Conservation (phyloP, 345 rosid species). For the Odontarrhena argentea region DNA sequence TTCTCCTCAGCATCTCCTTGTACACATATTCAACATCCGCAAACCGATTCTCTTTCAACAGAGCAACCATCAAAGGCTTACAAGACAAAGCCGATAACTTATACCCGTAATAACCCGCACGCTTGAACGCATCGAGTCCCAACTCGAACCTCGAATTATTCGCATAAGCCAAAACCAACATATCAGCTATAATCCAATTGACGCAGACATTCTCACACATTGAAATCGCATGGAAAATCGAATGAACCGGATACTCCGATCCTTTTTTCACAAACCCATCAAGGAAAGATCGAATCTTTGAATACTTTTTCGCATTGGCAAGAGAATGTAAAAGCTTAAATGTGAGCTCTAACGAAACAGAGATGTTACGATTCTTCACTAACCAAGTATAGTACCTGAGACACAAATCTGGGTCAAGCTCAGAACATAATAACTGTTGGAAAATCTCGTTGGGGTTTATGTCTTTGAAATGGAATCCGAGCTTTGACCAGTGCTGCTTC, state of each 20-base stretch:
- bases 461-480: slow-evolving; percentile 44
- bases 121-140: slow-evolving; percentile 73
- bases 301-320: slow-evolving; percentile 49
- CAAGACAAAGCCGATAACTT: slow-evolving; percentile 68
- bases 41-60: slow-evolving; percentile 53
- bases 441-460: slow-evolving; percentile 45
- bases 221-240: slow-evolving; percentile 63
- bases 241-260: slow-evolving; percentile 46
- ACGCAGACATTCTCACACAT: slow-evolving; percentile 53
- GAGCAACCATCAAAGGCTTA: slow-evolving; percentile 70
- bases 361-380: slow-evolving; percentile 42
- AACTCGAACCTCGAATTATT: slow-evolving; percentile 47
- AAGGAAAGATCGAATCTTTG: slow-evolving; percentile 69
- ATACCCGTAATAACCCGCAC: slow-evolving; percentile 72
- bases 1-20: slow-evolving; percentile 69
- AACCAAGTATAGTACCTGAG: slow-evolving; percentile 71
- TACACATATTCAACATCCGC: slow-evolving; percentile 61
- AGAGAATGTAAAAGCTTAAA: slow-evolving; percentile 56
- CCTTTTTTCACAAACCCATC: slow-evolving; percentile 53
- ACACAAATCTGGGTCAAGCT: slow-evolving; percentile 55
- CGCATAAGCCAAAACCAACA: slow-evolving; percentile 65
- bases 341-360: slow-evolving; percentile 50
- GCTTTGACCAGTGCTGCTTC: slow-evolving; percentile 67
- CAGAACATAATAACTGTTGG: slow-evolving; percentile 52
- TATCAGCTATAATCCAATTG: slow-evolving; percentile 62